These are phyloP conservation scores for Botrytis paeoniae DNA, from an alignment of 2,329 filamentous ascomycete genomes.

Conservation along the genomic window DNA sequence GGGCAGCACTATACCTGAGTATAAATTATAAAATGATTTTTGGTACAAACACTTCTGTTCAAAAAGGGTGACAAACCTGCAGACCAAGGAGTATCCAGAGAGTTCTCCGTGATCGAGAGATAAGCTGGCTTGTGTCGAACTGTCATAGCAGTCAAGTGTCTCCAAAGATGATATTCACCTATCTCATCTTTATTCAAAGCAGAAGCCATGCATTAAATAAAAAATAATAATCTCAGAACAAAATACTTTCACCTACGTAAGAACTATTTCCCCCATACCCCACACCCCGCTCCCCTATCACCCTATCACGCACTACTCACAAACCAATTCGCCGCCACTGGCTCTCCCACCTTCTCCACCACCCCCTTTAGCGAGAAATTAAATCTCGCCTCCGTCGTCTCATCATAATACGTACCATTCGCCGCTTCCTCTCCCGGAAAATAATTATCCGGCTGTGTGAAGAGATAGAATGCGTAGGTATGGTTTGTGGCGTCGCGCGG, in stretches of 20 bases:
- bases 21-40: neutral
- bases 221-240: neutral
- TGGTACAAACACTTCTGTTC: neutral
- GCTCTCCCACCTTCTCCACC: neutral
- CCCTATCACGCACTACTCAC: neutral
- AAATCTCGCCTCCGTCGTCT: neutral
- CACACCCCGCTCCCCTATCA: neutral
- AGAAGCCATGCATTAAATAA: neutral
- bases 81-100: neutral
- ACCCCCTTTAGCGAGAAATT: neutral
- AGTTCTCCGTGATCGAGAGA: neutral
- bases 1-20: neutral
- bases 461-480: neutral
- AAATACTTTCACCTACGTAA: neutral
- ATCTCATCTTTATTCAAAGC: neutral
- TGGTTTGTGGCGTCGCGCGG: neutral
- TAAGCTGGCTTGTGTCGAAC: neutral
- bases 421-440: neutral
- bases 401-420: neutral
- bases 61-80: fast-evolving
- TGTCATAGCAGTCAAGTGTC: neutral
- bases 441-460: neutral
- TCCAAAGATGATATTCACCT: neutral
- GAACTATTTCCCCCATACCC: neutral
- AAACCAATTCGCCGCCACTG: neutral